Base-by-base conservation (phyloP, 1,284 basidiomycete species). In the Trichosporon sp. region DNA sequence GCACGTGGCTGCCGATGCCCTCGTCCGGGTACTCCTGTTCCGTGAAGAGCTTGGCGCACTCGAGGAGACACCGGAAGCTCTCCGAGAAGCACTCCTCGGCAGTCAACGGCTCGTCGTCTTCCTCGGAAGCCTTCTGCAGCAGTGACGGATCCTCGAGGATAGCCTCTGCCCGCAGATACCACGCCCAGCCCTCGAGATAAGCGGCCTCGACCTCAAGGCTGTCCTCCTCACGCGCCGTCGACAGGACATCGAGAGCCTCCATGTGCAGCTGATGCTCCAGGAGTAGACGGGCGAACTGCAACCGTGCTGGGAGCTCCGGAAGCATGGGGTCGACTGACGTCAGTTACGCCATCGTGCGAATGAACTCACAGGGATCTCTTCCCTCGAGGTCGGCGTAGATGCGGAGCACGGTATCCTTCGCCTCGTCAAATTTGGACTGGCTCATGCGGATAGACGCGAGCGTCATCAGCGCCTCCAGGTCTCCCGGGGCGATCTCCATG, bases 161-260 rank as follows among this genome's bases (percentile, higher is more conserved):
- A 13, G 79, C 76, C 69, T 84, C 79, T 8, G 81, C 85, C 11
- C 84, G 77, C 53, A 95, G 85, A 84, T 89, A 93, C 86, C 93
- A 94, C 70, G 92, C 91, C 92, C 93, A 95, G 65, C 93, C 95
- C 80, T 95, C 92, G n/a, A 96, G 87, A 80, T 97, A 97, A 88
- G 93, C 95, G 2, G 91, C 92, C 77, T 96, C 94, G 6, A 95
- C 89, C 68, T 94, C 91, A 77, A 93, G 88, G 74, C 94, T 92
- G 81, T 96, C 92, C 12, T 90, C 86, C 12, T 90, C 88, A 80
- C 95, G 90, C 29, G 95, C 87, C 4, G 90, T 90, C 53, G 92
- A 88, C 13, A 97, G 83, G 5, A 95, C 89, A 51, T 91, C 85
- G 13, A 96, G 83, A 1, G 93, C 93, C 15, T 87, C 86, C 27